Conservation (phyloP, 1,284 basidiomycete genomes). For the Ustilago hordei region DNA sequence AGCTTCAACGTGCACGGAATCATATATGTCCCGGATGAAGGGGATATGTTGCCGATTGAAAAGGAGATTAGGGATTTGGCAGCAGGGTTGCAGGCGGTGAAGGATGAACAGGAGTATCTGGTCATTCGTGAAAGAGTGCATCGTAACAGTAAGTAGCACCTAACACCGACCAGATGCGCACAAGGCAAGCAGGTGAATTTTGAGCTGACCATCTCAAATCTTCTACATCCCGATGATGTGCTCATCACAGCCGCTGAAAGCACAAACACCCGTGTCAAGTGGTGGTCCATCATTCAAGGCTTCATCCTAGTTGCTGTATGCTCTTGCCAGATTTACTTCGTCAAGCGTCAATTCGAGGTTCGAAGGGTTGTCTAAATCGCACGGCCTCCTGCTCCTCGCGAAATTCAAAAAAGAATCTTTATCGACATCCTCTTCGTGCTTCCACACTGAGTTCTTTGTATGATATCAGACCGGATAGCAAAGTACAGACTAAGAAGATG, state of each 20-base stretch:
- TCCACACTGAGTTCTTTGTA: no score
- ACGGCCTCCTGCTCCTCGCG: background rate
- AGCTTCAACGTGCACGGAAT: conserved; percentile 99
- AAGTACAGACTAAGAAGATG: background rate
- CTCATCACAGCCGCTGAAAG: conserved; percentile 70
- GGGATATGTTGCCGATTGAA: conserved; percentile 82
- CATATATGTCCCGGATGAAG: conserved; percentile 89
- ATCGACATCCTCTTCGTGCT: background rate
- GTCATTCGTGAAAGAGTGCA: conserved; percentile 92
- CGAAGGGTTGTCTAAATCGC: conserved; percentile 49
- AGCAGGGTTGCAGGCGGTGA: conserved; percentile 85
- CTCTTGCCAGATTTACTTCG: conserved; percentile 96
- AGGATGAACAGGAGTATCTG: conserved; percentile 99
- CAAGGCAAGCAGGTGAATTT: background rate
- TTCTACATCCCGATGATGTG: background rate
- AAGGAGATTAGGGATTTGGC: conserved; percentile 92
- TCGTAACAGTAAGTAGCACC: conserved; percentile 77
- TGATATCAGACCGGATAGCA: no score
- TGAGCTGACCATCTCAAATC: background rate
- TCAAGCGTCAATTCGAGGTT: conserved; percentile 76
- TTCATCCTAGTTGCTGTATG: conserved; percentile 88
- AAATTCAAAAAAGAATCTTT: background rate
- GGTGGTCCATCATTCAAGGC: conserved; percentile 96
- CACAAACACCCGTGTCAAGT: conserved; percentile 91
- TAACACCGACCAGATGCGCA: background rate